Percentiles rank a stretch among this genome's conserved stretches.
Evolutionary conservation across 192 early-diverging fungal genomes (phyloP).

Genomic region (Dispira parvispora): DNA sequence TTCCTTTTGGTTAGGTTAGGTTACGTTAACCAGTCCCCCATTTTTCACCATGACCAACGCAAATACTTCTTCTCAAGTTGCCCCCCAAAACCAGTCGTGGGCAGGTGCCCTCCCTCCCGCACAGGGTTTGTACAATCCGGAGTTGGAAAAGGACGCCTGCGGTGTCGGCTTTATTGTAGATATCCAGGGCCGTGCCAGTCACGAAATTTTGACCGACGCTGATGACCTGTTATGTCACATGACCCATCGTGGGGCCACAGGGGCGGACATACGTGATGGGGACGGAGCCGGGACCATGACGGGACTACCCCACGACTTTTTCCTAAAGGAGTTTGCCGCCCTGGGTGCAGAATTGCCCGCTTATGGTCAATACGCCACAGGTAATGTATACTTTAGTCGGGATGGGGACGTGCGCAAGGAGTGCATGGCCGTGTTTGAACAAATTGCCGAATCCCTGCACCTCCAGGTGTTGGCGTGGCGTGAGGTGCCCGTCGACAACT

Average conservation of each 20-base stretch:
- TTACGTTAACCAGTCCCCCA: not conserved
- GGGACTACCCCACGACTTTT: conserved; percentile 80
- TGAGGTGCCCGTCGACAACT: conserved; percentile 61
- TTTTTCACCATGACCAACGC: not conserved
- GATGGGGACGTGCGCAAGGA: conserved; percentile 46
- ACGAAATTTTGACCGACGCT: conserved; percentile 83
- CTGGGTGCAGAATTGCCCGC: conserved; percentile 51
- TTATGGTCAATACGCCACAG: conserved; percentile 83
- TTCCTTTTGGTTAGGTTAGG: too few relatives aligned
- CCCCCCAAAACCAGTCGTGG: conserved; percentile 40
- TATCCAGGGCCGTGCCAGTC: conserved; percentile 68
- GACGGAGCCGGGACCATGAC: conserved; percentile 99
- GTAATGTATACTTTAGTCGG: conserved; percentile 81
- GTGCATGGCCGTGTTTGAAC: conserved; percentile 56
- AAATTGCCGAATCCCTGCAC: conserved; percentile 53
- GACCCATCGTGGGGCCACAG: conserved; percentile 93
- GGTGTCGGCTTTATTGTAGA: conserved; percentile 96
- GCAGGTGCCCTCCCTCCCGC: conserved; percentile 66
- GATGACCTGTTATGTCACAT: conserved; percentile 91
- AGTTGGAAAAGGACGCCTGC: conserved; percentile 84
- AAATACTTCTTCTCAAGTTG: not conserved
- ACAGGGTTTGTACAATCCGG: conserved; percentile 79
- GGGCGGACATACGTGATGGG: conserved; percentile 87
- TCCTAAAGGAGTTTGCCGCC: conserved; percentile 40
- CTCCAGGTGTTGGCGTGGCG: conserved; percentile 82